Evolutionary conservation across 2,329 filamentous ascomycete genomes (phyloP), one percentile per base, ranked within the genome.

Genomic region (Nectriaceae sp.): DNA sequence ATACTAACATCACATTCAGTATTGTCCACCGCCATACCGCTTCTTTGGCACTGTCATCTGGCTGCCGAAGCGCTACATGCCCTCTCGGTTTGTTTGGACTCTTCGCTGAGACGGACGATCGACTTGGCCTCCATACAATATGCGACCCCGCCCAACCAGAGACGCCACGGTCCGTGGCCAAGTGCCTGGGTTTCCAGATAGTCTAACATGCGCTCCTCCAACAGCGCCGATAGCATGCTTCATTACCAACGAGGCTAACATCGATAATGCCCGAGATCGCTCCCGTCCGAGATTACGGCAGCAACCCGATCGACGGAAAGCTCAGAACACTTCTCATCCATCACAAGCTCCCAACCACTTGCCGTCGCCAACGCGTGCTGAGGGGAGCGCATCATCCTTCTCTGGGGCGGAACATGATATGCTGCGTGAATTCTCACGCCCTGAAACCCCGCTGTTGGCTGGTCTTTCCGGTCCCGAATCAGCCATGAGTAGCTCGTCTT

Each of bases 401-500:
- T 61, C 54, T 11, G 38, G 44, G n/a, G 49, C 52, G 33, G 59
- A 53, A 35, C 50, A 53, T 24, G 57, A 56, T 8, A 36, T 47
- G 24, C 49, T 57, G 20, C 42, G 47, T 21, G 60, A 59, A 29
- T 45, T 46, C 3, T 64, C 64, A 19, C 55, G 54, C n/a, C 58
- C 61, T 18, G 57, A 62, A 26, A 66, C 59, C 3, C 63, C 67
- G 2, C 53, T 61, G 11, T 51, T 64, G 26, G 40, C 60, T 16
- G 62, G 53, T 4, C 44, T 60, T 16, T 64, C 63, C 4, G 60
- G 60, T 11, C 54, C 65, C 2, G 60, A 56, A 33, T 71, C 68
- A 1, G 55, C 62, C 13, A 61, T 78, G 22, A 81, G 79, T 53
- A 75, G 71, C 44, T 67, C 74, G 10, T 79, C 75, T 11, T 83